Evolutionary conservation across 2,329 filamentous ascomycete genomes (phyloP).

Genomic region (Fusarium incarnatum): DNA sequence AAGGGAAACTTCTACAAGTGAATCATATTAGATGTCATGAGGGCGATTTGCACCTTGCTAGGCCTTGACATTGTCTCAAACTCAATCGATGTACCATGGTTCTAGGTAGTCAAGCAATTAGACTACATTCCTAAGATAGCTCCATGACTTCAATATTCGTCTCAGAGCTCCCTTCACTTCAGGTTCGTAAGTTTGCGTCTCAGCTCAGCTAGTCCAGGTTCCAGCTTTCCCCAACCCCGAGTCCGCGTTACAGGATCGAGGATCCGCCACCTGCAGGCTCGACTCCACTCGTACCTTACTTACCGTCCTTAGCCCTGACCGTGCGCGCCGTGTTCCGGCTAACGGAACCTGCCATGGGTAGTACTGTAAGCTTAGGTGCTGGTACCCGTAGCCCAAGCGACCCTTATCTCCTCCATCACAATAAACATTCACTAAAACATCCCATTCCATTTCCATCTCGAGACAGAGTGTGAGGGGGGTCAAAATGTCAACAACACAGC

Average conservation of each 20-base stretch:
- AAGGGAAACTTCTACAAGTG: neutral
- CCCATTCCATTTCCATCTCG: conserved; percentile 4
- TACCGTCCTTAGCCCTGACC: conserved; percentile 11
- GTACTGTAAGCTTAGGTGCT: neutral
- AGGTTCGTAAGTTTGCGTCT: neutral
- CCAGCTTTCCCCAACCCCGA: neutral
- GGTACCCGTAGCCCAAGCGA: conserved; percentile 35
- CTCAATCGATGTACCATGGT: neutral
- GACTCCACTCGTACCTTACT: conserved; percentile 2
- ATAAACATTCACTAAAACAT: conserved; percentile 36
- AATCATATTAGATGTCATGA: neutral
- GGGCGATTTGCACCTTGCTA: neutral
- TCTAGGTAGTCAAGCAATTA: neutral
- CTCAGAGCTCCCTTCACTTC: neutral
- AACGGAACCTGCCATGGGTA: conserved; percentile 11
- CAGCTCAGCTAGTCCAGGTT: conserved; percentile 7
- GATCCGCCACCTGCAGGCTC: neutral
- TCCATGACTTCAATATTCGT: neutral
- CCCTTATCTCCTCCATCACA: conserved; percentile 25
- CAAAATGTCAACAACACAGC: conserved; percentile 59
- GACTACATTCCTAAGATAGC: neutral
- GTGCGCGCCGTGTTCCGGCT: conserved; percentile 19
- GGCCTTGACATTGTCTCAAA: neutral
- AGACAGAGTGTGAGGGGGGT: conserved; percentile 1
- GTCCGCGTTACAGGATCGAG: conserved; percentile 5